These are phyloP conservation scores for Aspergillus sclerotialis DNA, from an alignment of 2,329 filamentous ascomycete genomes.

Conservation along the genomic window DNA sequence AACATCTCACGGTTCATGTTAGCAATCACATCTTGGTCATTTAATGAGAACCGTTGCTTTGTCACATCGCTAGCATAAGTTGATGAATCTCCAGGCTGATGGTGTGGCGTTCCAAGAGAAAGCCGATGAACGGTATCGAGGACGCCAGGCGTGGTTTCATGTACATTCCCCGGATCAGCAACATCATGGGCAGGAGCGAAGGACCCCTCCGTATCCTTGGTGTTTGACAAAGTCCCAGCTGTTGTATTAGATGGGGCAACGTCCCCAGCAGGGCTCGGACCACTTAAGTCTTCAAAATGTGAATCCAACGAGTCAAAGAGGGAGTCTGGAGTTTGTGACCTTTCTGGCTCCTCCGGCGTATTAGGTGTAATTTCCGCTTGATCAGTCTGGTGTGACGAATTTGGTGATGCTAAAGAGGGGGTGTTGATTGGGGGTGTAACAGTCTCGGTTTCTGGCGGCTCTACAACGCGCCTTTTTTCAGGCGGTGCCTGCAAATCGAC, in stretches of 20 bases:
- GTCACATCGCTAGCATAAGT: conserved; percentile 12
- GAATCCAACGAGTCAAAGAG: conserved; percentile 14
- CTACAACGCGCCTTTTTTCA: conserved; percentile 12
- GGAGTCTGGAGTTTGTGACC: conserved; percentile 10
- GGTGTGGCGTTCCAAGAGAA: not conserved
- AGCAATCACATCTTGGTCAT: conserved; percentile 14
- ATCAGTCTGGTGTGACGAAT: conserved; percentile 10
- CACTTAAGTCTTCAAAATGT: conserved; percentile 11
- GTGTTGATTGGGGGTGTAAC: conserved; percentile 10
- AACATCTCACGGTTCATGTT: conserved; percentile 17
- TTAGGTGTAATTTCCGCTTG: conserved; percentile 10
- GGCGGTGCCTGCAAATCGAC: conserved; percentile 6
- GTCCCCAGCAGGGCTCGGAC: too few relatives aligned
- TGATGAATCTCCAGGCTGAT: not conserved
- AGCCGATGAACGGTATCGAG: conserved; percentile 2
- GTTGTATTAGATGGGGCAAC: too few relatives aligned
- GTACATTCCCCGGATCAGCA: too few relatives aligned
- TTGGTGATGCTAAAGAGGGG: conserved; percentile 14
- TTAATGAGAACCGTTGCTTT: conserved; percentile 15
- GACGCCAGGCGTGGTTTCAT: too few relatives aligned
- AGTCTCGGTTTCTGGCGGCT: conserved; percentile 3
- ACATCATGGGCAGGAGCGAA: too few relatives aligned
- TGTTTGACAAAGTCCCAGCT: too few relatives aligned
- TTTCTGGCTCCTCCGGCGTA: conserved; percentile 10
- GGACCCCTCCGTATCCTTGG: too few relatives aligned